phyloP scores from a whole-genome alignment of 345 rosid genomes.

The Odontarrhena argentea region DNA sequence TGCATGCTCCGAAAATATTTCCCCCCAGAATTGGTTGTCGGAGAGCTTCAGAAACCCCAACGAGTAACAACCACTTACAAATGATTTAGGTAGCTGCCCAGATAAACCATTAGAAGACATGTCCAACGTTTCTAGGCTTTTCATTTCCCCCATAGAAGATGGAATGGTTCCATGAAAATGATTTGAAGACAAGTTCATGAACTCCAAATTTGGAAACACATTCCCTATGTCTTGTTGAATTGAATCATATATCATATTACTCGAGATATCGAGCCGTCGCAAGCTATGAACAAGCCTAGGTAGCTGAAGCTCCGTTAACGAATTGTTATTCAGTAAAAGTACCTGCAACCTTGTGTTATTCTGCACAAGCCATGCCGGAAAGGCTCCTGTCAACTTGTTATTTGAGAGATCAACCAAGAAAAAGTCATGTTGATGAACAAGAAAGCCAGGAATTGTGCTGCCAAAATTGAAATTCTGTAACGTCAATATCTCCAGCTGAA shows the following conservation, averaged over 20 bases:
- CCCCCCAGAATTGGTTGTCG: slow-evolving; percentile 28
- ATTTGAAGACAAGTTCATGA: slow-evolving; percentile 17
- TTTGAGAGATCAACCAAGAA: background rate
- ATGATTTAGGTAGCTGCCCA: background rate
- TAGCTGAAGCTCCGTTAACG: slow-evolving; percentile 17
- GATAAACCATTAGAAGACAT: slow-evolving; percentile 15
- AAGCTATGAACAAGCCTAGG: slow-evolving; percentile 23
- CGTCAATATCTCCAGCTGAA: slow-evolving; percentile 18
- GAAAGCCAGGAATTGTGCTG: background rate
- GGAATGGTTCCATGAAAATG: slow-evolving; percentile 16
- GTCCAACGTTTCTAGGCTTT: background rate
- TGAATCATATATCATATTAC: background rate
- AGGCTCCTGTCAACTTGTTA: slow-evolving; percentile 18
- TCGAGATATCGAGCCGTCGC: slow-evolving; percentile 17
- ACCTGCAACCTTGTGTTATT: slow-evolving; percentile 23
- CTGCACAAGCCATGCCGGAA: slow-evolving; percentile 30
- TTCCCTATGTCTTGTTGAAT: slow-evolving; percentile 23
- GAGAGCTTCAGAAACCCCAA: slow-evolving; percentile 7
- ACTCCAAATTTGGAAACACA: background rate
- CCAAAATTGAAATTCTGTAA: background rate
- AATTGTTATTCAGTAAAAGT: background rate
- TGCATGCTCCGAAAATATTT: slow-evolving; percentile 6
- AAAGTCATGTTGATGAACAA: slow-evolving; percentile 24
- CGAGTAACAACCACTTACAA: background rate
- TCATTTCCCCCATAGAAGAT: slow-evolving; percentile 22